phyloP scores from a whole-genome alignment of 163 green algal species.

The Botryococcus braunii region DNA sequence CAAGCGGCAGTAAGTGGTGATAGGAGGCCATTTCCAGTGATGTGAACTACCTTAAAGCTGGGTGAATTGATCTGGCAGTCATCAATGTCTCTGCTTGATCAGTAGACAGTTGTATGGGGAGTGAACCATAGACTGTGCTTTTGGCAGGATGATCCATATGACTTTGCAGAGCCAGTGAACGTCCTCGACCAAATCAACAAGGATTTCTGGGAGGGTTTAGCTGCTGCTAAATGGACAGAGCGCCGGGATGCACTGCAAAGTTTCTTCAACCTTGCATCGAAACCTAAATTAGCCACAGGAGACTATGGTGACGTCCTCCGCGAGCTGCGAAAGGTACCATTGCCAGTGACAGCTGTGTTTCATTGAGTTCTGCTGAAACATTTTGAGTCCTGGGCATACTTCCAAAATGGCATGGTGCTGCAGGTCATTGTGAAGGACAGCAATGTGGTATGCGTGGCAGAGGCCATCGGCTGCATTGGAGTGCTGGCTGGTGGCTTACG shows the following conservation, averaged over 20 bases:
- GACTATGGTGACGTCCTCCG: constrained; percentile 73
- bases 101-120: too few relatives aligned
- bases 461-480: constrained; percentile 59
- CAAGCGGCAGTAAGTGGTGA: too few relatives aligned
- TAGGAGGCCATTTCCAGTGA: neutral
- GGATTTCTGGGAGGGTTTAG: constrained; percentile 76
- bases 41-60: neutral
- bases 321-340: constrained; percentile 12
- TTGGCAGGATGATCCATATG: constrained; percentile 80
- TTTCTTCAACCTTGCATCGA: constrained; percentile 56
- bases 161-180: constrained; percentile 76
- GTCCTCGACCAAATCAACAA: constrained; percentile 59
- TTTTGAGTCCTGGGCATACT: too few relatives aligned
- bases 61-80: too few relatives aligned
- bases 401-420: too few relatives aligned
- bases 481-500: constrained; percentile 65
- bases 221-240: constrained; percentile 84
- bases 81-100: neutral
- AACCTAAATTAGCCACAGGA: constrained; percentile 36
- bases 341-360: too few relatives aligned
- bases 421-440: constrained; percentile 71
- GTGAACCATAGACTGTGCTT: too few relatives aligned
- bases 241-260: constrained; percentile 64
- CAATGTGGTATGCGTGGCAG: constrained; percentile 57
- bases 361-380: too few relatives aligned